phyloP scores from a whole-genome alignment of 2,329 filamentous ascomycete genomes.

The Xylariales sp. region DNA sequence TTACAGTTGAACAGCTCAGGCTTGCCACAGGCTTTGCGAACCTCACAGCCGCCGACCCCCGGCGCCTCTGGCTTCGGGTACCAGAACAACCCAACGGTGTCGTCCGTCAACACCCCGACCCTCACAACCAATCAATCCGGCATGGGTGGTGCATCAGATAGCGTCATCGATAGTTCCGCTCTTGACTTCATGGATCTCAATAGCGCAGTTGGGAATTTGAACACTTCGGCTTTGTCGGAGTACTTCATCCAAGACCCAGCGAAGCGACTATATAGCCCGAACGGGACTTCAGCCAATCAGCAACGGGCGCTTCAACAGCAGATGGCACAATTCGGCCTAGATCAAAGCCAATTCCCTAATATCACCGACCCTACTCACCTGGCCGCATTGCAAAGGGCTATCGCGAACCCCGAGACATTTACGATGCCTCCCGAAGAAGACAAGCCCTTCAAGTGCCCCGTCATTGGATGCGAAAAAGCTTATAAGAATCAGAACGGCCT shows the following conservation, averaged over 20 bases:
- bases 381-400: constrained; percentile 63
- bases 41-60: constrained; percentile 87
- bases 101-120: constrained; percentile 95
- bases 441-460: constrained; percentile 97
- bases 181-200: constrained; percentile 70
- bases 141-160: constrained; percentile 71
- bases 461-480: constrained; percentile 98
- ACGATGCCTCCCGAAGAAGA: constrained; percentile 85
- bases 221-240: constrained; percentile 66
- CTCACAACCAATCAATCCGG: constrained; percentile 77
- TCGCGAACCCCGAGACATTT: constrained; percentile 63
- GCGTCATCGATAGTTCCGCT: constrained; percentile 80
- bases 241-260: constrained; percentile 90
- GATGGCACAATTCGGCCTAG: constrained; percentile 78
- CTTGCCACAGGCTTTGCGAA: constrained; percentile 80
- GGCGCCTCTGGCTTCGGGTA: constrained; percentile 80
- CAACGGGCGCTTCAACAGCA: constrained; percentile 72
- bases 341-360: constrained; percentile 78
- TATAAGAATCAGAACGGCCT: constrained; percentile 99
- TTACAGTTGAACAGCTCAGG: constrained; percentile 85
- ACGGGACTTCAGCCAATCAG: constrained; percentile 74
- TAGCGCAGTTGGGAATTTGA: constrained; percentile 63
- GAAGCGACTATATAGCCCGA: constrained; percentile 91
- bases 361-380: constrained; percentile 77
- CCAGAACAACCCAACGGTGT: constrained; percentile 94